Base-by-base conservation (phyloP, 2,329 filamentous ascomycete species). In the Ciborinia camelliae region DNA sequence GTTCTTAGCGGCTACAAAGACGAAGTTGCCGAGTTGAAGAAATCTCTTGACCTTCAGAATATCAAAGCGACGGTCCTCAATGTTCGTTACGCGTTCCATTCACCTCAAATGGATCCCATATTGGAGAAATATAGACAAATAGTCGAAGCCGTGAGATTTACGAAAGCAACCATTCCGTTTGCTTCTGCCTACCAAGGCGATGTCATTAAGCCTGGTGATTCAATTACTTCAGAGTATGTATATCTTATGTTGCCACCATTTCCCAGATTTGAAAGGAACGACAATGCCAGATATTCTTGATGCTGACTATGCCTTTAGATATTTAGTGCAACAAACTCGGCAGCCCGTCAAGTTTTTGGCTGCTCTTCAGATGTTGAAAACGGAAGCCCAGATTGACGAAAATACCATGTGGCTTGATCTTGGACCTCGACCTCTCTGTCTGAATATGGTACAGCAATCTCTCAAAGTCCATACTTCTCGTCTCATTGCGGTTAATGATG, bases 321-420 rank as follows among this genome's bases (percentile, higher is more conserved):
- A 91, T 74, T 81, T 91, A 20, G 81, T 82, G 59, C 82, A 82
- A 57, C 85, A 89, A 66, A 84, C 85, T 18, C 84, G 89, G 8
- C 83, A 90, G 73, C 79, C 88, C 4, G 89, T 91, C 70, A 82
- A 81, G 59, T 87, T 85, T 15, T 77, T 91, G 1, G 77, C 83
- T n/a, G 80, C 80, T 12, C 77, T 91, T 1, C 77, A 84, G 23
- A 79, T 79, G 30, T 86, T 84, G 9, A 81, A 85, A 72, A 79
- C 83, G 57, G 78, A 81, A 20, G 82, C 82, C 66, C 76, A 81
- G n/a, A 84, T 90, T 53, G 82, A 87, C 66, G 84, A 86, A 2
- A 85, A 87, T 43, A 47, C 54, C 23, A 28, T 58, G 37, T 58
- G 54, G 37, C 41, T 58, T 8, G 54, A 58, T 37, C 30, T 58